A percentile compares a stretch with the other conserved stretches of the same genome.
phyloP scores from a whole-genome alignment of 1,284 basidiomycete species.

The Tylopilus sp. region DNA sequence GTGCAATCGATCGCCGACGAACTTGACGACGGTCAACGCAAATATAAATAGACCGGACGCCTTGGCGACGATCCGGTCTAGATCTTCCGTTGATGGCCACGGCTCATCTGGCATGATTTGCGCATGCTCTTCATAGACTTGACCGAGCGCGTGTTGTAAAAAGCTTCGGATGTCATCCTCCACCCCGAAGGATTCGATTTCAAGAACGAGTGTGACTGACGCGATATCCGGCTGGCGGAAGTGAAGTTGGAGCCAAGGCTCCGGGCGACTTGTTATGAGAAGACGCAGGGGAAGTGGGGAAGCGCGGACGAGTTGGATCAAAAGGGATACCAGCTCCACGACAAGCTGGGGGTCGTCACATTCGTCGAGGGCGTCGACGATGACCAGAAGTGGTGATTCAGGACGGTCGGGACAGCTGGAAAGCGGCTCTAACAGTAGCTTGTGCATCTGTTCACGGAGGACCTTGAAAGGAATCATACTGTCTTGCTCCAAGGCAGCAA shows the following conservation, averaged over 20 bases:
- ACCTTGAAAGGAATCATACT: constrained; percentile 33
- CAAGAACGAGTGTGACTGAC: constrained; percentile 18
- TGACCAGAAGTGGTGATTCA: constrained; percentile 9
- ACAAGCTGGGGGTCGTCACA: constrained; percentile 31
- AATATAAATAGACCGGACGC: constrained; percentile 41
- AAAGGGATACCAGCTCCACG: constrained; percentile 27
- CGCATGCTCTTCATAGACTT: constrained; percentile 25
- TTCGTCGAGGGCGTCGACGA: constrained; percentile 35
- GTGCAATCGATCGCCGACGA: constrained; percentile 21
- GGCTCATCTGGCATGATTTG: constrained; percentile 28
- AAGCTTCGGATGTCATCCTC: constrained; percentile 34
- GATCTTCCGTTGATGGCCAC: constrained; percentile 35
- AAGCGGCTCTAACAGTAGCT: constrained; percentile 25
- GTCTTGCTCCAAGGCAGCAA: constrained; percentile 27
- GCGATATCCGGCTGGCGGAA: constrained; percentile 20
- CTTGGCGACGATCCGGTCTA: constrained; percentile 33
- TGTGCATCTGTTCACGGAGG: constrained; percentile 34
- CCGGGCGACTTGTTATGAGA: constrained; percentile 31
- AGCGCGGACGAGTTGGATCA: constrained; percentile 7
- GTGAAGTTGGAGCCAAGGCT: constrained; percentile 26
- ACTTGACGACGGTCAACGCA: constrained; percentile 35
- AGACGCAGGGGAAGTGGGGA: constrained; percentile 28
- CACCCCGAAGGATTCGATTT: constrained; percentile 28
- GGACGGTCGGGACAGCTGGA: constrained; percentile 6
- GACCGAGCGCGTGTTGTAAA: constrained; percentile 20